Base-by-base conservation (phyloP, 345 rosid species). In the Clarkia xantiana region DNA sequence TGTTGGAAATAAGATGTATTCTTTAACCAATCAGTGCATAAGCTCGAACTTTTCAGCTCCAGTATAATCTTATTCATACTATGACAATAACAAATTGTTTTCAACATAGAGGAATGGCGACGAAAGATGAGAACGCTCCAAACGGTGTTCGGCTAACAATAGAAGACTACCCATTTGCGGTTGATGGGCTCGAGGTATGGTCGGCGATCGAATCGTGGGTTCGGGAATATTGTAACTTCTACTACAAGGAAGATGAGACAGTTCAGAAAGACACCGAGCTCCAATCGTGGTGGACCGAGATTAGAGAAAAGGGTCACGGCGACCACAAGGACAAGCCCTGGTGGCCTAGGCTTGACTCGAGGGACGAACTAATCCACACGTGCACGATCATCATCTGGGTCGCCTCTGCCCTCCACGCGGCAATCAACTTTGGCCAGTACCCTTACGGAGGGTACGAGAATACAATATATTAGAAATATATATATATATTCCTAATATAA, bases 161-260 rank as follows among this genome's bases (percentile, higher is more conserved):
- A 46, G 57, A 79, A 61, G 90, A 84, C 70, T 81, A 84, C 51
- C 90, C 90, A 9, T 84, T 69, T 14, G 90, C 86, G 0, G 86
- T 81, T 1, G 90, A 84, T 40, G 86, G 94, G 29, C 77, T 84
- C 3, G 82, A 79, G 61, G 70, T 84, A 18, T 84, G 90, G 86
- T 73, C 73, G 19, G 86, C 82, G 14, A 81, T 81, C 22, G 66
- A 71, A 51, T 56, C 69, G 40, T 84, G 86, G 94, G 94, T 85
- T 1, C 55, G 36, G 42, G 77, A 79, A 52, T 85, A 75, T 64
- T 71, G 74, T 51, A 18, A 49, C 14, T 56, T 71, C 61, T 81
- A 73, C 60, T 85, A 81, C 74, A 63, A 73, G 58, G 62, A 60
- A 0, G 75, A 79, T 20, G 71, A 68, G 43, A 62, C 58, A 59